These are phyloP conservation scores for Macrotyloma uniflorum DNA, from an alignment of 306 rosid genomes.

Conservation along the genomic window DNA sequence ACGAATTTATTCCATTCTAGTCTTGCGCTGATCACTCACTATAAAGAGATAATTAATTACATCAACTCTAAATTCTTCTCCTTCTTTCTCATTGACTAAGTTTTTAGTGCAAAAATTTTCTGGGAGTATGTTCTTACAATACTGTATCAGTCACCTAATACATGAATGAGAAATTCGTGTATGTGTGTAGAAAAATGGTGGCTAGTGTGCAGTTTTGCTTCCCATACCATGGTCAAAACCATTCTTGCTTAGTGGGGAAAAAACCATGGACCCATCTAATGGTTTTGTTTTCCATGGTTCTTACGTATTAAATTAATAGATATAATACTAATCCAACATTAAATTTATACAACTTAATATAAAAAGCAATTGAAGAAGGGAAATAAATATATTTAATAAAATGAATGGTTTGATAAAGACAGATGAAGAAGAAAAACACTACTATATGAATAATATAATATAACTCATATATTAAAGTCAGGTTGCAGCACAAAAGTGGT, in stretches of 20 bases:
- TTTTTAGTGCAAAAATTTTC: neutral
- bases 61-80: constrained; percentile 16
- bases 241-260: constrained; percentile 25
- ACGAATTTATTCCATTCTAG: neutral
- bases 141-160: neutral
- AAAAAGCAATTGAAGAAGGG: neutral
- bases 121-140: neutral
- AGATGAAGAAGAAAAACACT: neutral
- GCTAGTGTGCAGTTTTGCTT: constrained; percentile 19
- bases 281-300: neutral
- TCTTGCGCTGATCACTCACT: constrained; percentile 37
- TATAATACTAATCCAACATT: too few relatives aligned
- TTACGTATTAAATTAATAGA: too few relatives aligned
- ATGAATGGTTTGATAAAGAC: neutral
- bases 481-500: constrained; percentile 16
- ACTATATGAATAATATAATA: neutral
- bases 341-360: too few relatives aligned
- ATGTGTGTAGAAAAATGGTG: constrained; percentile 5
- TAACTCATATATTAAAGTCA: neutral
- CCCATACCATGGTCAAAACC: constrained; percentile 31
- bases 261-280: constrained; percentile 36
- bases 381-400: neutral
- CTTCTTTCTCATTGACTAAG: constrained; percentile 30
- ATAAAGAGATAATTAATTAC: neutral
- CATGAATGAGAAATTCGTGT: constrained; percentile 7